Evolutionary conservation across 208 protist genomes (phyloP).

Genomic region (Trypanosoma grayi): DNA sequence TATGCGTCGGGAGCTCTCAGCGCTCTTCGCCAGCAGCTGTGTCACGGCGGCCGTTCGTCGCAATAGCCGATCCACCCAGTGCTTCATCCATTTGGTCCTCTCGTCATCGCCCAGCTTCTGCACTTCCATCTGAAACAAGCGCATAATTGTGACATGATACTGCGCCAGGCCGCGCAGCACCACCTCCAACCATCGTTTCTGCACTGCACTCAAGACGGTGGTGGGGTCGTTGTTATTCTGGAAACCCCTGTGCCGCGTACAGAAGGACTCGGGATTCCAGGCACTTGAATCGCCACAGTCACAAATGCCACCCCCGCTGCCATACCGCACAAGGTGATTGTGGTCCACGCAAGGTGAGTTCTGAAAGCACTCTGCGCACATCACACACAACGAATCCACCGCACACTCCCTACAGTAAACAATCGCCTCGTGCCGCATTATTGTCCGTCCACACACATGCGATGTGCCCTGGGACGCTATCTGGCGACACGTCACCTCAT

Average conservation of each 20-base stretch:
- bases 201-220: constrained; percentile 17
- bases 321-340: constrained; percentile 57
- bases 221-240: constrained; percentile 26
- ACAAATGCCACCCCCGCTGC: constrained; percentile 81
- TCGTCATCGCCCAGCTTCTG: not conserved
- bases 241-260: constrained; percentile 46
- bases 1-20: constrained; percentile 11
- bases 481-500: constrained; percentile 14
- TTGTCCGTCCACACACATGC: constrained; percentile 48
- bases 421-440: constrained; percentile 51
- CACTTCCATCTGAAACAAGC: not conserved
- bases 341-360: constrained; percentile 77
- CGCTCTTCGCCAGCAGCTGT: not conserved
- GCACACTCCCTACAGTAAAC: constrained; percentile 89
- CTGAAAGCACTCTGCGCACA: constrained; percentile 92
- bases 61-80: constrained; percentile 23
- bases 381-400: constrained; percentile 80
- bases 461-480: constrained; percentile 1
- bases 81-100: not conserved
- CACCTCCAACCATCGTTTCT: constrained; percentile 39
- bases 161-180: constrained; percentile 45
- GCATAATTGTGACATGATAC: constrained; percentile 34
- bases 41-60: constrained; percentile 2
- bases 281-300: constrained; percentile 93
- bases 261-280: constrained; percentile 72